Evolutionary conservation across 305 asterid species (phyloP).

Genomic region (Fraxinus floribunda): DNA sequence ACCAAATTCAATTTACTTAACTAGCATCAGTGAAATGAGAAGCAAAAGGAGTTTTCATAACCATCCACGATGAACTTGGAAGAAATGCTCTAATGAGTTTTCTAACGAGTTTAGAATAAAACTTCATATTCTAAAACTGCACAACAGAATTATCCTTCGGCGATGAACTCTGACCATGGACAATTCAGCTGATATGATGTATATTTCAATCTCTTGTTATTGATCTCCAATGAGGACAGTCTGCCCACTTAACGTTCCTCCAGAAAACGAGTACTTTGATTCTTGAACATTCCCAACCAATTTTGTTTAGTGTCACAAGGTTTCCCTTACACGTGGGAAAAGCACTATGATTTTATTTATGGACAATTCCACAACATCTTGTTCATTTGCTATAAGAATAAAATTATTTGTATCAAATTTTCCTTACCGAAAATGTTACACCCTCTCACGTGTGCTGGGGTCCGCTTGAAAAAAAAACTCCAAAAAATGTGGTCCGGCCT

Average conservation of each 20-base stretch:
- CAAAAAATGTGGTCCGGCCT: too few species aligned
- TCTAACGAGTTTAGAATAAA: not conserved
- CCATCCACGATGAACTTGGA: not conserved
- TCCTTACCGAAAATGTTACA: too few species aligned
- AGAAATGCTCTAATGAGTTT: not conserved
- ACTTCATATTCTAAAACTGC: not conserved
- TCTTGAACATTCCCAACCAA: too few species aligned
- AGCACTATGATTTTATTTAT: too few species aligned
- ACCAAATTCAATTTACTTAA: not conserved
- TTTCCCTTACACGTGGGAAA: too few species aligned
- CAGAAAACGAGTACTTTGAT: not conserved
- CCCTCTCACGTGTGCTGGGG: too few species aligned
- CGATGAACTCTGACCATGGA: not conserved
- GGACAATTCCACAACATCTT: too few species aligned
- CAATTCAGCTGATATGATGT: not conserved
- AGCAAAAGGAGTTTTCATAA: not conserved
- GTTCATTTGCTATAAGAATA: too few species aligned
- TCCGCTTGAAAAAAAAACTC: too few species aligned
- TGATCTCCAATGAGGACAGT: not conserved
- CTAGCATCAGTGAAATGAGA: not conserved
- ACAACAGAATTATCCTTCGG: not conserved
- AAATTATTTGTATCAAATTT: too few species aligned
- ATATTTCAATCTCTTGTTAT: not conserved
- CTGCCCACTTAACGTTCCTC: not conserved
- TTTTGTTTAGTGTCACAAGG: too few species aligned